Evolutionary conservation across 2,329 filamentous ascomycete species (phyloP), one percentile per base, ranked within the genome.

Genomic region (Diplocarpon rosae): DNA sequence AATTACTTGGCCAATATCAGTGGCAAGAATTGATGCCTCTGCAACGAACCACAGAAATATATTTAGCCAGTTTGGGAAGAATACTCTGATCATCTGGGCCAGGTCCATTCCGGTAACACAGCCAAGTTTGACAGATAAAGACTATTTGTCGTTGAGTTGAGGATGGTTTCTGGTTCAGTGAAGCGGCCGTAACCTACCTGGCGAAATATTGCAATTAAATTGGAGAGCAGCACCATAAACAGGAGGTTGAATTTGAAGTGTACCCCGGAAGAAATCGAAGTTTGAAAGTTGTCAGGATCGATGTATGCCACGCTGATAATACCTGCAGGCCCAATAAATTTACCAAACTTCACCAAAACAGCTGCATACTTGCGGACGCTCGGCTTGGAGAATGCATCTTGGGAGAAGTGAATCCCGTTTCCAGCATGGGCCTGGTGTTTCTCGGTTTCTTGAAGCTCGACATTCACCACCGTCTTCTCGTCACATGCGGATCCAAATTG

Each of bases 141-240:
- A 66, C 55, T 75, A 70, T 6, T 11, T 5, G 14, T 17, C 14
- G 11, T 31, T 30, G 11, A 37, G 17, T 17, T 32, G 29, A 11
- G 35, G 13, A n/a, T 10, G 20, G 10, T 16, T 15, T 3, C n/a
- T 29, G 15, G 15, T 14, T 9, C 4, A 15, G n/a, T 2, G 13
- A 32, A 32, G 30, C 9, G 11, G 9, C n/a, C 9, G 11, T 3
- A 14, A 39, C 43, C 12, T 35, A 50, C 50, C 30, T 55, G 51
- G 36, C 75, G 59, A 55, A 72, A 73, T 32, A 76, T 72, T 46
- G 73, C 72, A 54, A 75, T 70, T 42, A 75, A 56, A 56, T 75
- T 76, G 31, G 71, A 72, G 49, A 75, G 61, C 13, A 75, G 61
- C 32, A 76, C 65, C 50, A 75, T 67, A 60, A 75, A 75, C 2